Percentiles rank a stretch among this genome's conserved stretches.
Evolutionary conservation across 164 flowering plant genomes (phyloP).

Genomic region (Warburgia ugandensis): DNA sequence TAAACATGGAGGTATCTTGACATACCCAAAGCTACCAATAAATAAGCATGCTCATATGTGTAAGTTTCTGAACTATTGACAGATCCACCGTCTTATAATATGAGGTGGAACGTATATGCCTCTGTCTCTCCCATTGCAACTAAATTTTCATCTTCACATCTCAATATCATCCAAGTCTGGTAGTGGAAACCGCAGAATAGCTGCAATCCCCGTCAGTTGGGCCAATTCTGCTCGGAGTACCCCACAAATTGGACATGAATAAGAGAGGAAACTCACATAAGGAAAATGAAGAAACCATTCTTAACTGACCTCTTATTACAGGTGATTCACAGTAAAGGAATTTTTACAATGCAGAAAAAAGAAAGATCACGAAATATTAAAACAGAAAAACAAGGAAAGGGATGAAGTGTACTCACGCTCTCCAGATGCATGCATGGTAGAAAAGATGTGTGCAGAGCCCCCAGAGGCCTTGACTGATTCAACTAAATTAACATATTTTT

Average conservation of each 20-base stretch:
- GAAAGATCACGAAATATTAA: background rate
- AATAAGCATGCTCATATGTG: too few species aligned
- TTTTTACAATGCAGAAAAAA: background rate
- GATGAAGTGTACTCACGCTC: constrained; percentile 57
- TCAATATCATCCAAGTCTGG: constrained; percentile 89
- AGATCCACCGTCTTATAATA: too few species aligned
- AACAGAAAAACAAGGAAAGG: background rate
- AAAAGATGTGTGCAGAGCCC: constrained; percentile 74
- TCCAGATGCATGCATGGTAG: constrained; percentile 94
- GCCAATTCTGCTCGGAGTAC: constrained; percentile 52
- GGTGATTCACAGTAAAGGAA: background rate
- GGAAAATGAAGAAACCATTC: background rate
- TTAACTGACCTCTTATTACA: background rate
- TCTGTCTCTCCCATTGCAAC: too few species aligned
- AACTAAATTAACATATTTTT: constrained; percentile 71
- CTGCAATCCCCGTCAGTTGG: constrained; percentile 83
- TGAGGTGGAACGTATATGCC: too few species aligned
- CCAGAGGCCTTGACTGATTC: constrained; percentile 78
- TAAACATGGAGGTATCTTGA: too few species aligned
- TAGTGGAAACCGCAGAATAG: constrained; percentile 80
- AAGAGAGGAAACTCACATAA: background rate
- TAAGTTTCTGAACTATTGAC: too few species aligned
- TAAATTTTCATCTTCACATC: too few species aligned
- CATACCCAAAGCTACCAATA: too few species aligned
- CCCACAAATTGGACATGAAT: too few species aligned